Base-by-base conservation (phyloP, 768 basidiomycete species). In the Mycena latifolia region DNA sequence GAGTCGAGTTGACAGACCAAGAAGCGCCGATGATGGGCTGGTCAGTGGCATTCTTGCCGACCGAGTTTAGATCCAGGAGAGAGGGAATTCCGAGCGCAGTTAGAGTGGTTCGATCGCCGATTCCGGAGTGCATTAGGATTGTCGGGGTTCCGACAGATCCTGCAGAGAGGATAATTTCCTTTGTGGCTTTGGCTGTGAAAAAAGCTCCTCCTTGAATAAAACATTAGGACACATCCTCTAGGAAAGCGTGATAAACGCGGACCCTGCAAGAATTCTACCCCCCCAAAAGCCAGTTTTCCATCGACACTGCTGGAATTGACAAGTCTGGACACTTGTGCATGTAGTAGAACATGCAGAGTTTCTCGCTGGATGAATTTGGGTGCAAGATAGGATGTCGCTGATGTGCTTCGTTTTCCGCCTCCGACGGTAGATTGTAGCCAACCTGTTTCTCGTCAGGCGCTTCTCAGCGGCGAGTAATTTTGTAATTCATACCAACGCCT, bases 131-230 rank as follows among this genome's bases (percentile, higher is more conserved):
- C 39, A 39, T 37, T 3, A 55, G 53, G 24, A 55, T 55, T 3
- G 35, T 3, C 10, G 53, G 53, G 5, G 53, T 39, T 5, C 74
- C 75, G 62, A 77, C 63, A 2, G 77, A 56, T 14, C 78, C 78
- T 6, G 77, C 77, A 3, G 78, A 77, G 8, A 79, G 63, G 22
- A 79, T 75, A 33, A 78, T 55, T 39, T 79, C 78, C 37, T 74
- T 77, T 1, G 24, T 27, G 0, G 78, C 77, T 5, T 51, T 58
- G 15, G 74, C 57, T 33, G 50, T 39, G 51, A 31, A 47, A n/a
- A n/a, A n/a, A n/a, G n/a, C n/a, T n/a, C n/a, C n/a, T n/a, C n/a
- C n/a, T n/a, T n/a, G n/a, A n/a, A n/a, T n/a, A n/a, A n/a, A n/a
- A n/a, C n/a, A n/a, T n/a, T n/a, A n/a, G n/a, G n/a, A n/a, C n/a